Evolutionary conservation across 495 filamentous ascomycete species (phyloP), one percentile per base, ranked within the genome.

Genomic region (Pyrenula massariospora): DNA sequence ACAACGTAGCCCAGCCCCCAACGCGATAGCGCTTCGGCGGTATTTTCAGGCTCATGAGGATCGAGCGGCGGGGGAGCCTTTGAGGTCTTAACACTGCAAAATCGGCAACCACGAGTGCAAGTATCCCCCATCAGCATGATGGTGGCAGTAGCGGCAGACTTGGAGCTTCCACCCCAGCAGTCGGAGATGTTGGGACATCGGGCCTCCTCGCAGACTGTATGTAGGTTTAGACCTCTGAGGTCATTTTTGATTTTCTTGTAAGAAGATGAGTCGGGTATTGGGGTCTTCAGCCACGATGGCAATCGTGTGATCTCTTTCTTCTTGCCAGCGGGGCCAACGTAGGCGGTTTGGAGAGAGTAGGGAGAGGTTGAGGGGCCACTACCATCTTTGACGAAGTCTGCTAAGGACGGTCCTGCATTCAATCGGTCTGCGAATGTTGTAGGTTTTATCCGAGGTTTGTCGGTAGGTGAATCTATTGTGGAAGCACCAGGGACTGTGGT

Each of bases 61-160:
- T 98, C 93, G 25, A 97, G 80, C 22, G 93, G 89, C 10, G 84
- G 71, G 2, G 94, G 94, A 0, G 73, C 68, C 48, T 86, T 83
- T 22, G 70, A 81, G 0, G 93, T 98, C 81, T 96, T 96, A 52
- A 98, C 93, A 57, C 82, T 86, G 77, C 93, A 98, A 78, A 98
- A 98, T 48, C 94, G 83, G 70, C 93, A 98, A 21, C 93, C 93
- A 24, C 93, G 84, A 10, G 93, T 98, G 72, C 93, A 98, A 5
- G 93, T 96, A 65, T 98, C 93, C 59, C 93, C 93, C 92, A 97
- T 96, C 5, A 97, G 76, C 94, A 98, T 97, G 73, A 98, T 97
- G 10, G 93, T 98, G 0, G 94, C 93, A 23, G 93, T 98, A 1
- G 94, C 94, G 22, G 89, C 84, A 52, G 84, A 80, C 73, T 95